Conservation (phyloP, 2,329 filamentous ascomycete species). For the Colletotrichum truncatum region DNA sequence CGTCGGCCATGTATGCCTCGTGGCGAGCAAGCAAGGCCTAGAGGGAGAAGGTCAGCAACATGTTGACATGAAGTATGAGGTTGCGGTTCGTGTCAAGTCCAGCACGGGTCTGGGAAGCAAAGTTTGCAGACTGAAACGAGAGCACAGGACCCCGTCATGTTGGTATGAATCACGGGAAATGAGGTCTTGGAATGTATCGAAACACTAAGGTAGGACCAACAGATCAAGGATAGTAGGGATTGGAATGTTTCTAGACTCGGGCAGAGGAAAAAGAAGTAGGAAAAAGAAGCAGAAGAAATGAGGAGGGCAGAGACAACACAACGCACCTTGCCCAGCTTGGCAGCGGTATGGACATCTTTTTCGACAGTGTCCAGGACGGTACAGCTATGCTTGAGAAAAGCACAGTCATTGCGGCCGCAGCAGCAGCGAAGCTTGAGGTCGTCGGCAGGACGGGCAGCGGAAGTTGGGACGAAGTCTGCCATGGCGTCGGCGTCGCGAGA, state of each 20-base stretch:
- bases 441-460: slow-evolving; percentile 28
- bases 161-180: slow-evolving; percentile 19
- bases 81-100: slow-evolving; percentile 12
- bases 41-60: slow-evolving; percentile 74
- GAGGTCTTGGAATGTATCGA: slow-evolving; percentile 28
- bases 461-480: slow-evolving; percentile 29
- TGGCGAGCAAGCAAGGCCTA: slow-evolving; percentile 93
- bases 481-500: slow-evolving; percentile 22
- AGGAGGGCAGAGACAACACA: slow-evolving; percentile 31
- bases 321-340: slow-evolving; percentile 91
- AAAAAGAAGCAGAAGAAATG: slow-evolving; percentile 18
- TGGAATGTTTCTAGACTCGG: slow-evolving; percentile 22
- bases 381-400: slow-evolving; percentile 83
- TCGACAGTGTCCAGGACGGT: slow-evolving; percentile 82
- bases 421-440: slow-evolving; percentile 72
- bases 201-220: neutral
- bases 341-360: slow-evolving; percentile 86
- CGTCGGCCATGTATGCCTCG: slow-evolving; percentile 93
- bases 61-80: slow-evolving; percentile 31
- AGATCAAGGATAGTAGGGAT: neutral
- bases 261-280: neutral
- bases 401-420: slow-evolving; percentile 83
- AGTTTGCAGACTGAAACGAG: slow-evolving; percentile 37
- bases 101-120: slow-evolving; percentile 31
- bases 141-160: slow-evolving; percentile 7